Evolutionary conservation across 192 early-diverging fungal species (phyloP).

Genomic region (Thamnidium elegans): DNA sequence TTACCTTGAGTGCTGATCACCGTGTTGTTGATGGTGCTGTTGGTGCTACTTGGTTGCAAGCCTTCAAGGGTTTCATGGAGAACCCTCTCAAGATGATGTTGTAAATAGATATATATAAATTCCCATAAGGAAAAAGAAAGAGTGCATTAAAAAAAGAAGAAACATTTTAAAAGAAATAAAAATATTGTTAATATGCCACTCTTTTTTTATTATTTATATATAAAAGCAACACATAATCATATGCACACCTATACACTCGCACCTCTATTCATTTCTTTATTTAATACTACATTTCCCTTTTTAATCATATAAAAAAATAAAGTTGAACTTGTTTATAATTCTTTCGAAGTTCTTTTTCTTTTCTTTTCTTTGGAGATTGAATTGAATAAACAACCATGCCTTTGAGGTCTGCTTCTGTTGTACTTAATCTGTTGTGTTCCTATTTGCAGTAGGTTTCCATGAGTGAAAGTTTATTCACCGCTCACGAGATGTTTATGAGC

Average conservation of each 20-base stretch:
- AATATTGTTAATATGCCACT: background rate
- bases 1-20: constrained; percentile 88
- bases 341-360: too few species aligned
- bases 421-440: too few species aligned
- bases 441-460: too few species aligned
- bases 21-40: constrained; percentile 95
- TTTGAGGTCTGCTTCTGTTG: too few species aligned
- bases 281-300: too few species aligned
- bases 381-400: too few species aligned
- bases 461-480: too few species aligned
- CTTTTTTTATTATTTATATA: background rate
- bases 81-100: constrained; percentile 92
- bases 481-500: too few species aligned
- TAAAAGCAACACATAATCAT: background rate
- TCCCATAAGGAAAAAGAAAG: background rate
- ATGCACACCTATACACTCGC: background rate
- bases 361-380: too few species aligned
- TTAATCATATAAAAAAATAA: too few species aligned
- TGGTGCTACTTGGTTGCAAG: constrained; percentile 85
- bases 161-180: background rate
- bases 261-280: too few species aligned
- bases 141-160: background rate
- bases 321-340: too few species aligned
- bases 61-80: constrained; percentile 89
- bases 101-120: constrained; percentile 47